phyloP scores from a whole-genome alignment of 140 eudicot genomes.

The Erigeron philadelphicus region DNA sequence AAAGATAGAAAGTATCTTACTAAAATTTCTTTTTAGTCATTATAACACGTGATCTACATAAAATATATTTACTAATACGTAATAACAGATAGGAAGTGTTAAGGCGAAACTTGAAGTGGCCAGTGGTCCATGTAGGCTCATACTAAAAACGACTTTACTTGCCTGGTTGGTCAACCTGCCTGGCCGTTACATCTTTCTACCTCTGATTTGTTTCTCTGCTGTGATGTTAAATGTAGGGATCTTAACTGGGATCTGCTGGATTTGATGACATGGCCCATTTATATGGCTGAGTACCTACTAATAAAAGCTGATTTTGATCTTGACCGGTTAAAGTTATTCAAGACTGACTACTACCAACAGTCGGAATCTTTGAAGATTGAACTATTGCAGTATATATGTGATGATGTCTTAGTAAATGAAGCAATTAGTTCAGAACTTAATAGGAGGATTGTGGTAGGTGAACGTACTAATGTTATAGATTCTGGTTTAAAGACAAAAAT shows the following conservation, averaged over 20 bases:
- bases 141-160: neutral
- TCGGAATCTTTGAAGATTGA: conserved; percentile 57
- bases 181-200: neutral
- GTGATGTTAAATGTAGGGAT: conserved; percentile 42
- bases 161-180: neutral
- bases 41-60: neutral
- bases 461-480: conserved; percentile 31
- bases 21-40: neutral
- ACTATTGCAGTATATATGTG: conserved; percentile 70
- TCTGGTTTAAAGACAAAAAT: conserved; percentile 34
- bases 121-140: too few species aligned
- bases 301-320: conserved; percentile 58
- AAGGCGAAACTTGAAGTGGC: neutral
- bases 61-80: neutral
- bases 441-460: conserved; percentile 46
- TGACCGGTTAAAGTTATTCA: conserved; percentile 45
- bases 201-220: neutral
- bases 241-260: conserved; percentile 93
- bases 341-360: conserved; percentile 57
- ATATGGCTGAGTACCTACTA: conserved; percentile 69
- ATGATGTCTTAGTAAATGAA: conserved; percentile 74
- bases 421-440: conserved; percentile 62
- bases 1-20: neutral
- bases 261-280: conserved; percentile 88
- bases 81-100: neutral